Conservation (phyloP, 106 monocot genomes). For the Dendrobium officinale region DNA sequence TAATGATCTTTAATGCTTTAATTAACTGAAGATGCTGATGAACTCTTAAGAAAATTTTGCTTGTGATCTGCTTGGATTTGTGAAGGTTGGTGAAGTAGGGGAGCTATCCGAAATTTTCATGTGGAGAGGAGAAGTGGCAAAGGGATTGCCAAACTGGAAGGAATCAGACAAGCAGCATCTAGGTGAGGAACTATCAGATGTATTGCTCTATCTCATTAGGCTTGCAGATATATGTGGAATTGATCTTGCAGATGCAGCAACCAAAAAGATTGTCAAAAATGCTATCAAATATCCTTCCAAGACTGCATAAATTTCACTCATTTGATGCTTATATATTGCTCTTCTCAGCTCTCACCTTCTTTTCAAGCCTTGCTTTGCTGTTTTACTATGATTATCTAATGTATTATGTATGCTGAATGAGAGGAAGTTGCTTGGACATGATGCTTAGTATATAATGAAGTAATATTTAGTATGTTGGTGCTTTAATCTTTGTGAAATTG, state of each 20-base stretch:
- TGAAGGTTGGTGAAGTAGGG: not conserved
- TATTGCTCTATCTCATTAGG: conserved; percentile 45
- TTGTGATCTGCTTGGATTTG: not conserved
- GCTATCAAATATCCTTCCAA: conserved; percentile 9
- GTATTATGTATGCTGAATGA: no score
- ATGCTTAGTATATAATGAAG: no score
- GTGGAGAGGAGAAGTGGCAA: conserved; percentile 4
- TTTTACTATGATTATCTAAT: no score
- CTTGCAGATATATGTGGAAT: conserved; percentile 45
- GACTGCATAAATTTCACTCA: not conserved
- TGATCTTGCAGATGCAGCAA: conserved; percentile 42
- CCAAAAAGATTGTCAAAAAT: conserved; percentile 34
- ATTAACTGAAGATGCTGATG: no score
- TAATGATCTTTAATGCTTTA: no score
- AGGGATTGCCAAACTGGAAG: not conserved
- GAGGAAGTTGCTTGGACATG: no score
- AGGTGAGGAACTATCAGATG: conserved; percentile 49
- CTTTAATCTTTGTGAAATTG: no score
- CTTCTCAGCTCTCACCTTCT: no score
- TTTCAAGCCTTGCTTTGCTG: no score
- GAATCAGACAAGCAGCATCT: conserved; percentile 5
- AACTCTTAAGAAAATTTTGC: no score
- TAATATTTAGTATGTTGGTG: no score
- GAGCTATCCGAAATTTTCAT: conserved; percentile 6
- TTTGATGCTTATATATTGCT: no score